Evolutionary conservation across 805 yeast genomes (phyloP).

Genomic region (Metschnikowia cerradonensis): DNA sequence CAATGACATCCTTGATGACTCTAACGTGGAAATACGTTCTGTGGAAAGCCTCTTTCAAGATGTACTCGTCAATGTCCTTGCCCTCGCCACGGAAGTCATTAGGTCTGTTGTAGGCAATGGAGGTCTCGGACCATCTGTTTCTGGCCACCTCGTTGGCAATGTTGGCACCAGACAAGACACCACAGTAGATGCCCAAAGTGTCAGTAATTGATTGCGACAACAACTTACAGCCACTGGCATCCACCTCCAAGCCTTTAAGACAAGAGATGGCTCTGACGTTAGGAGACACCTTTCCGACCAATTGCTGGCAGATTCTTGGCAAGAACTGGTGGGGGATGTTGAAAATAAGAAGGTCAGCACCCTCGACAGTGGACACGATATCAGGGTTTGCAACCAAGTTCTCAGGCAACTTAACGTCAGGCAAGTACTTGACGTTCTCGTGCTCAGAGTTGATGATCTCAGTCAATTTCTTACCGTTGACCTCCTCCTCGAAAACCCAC

Average conservation of each 20-base stretch:
- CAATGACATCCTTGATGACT: conserved; percentile 43
- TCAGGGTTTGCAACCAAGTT: conserved; percentile 41
- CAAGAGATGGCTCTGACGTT: conserved; percentile 42
- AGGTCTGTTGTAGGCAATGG: conserved; percentile 41
- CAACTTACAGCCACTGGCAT: conserved; percentile 41
- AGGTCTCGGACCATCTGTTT: conserved; percentile 46
- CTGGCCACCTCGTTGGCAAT: conserved; percentile 45
- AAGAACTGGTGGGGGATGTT: conserved; percentile 46
- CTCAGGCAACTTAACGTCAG: conserved; percentile 38
- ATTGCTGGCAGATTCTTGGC: conserved; percentile 34
- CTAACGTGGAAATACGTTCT: conserved; percentile 45
- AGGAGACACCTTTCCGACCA: conserved; percentile 38
- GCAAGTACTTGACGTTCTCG: conserved; percentile 43
- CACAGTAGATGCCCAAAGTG: conserved; percentile 41
- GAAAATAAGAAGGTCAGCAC: conserved; percentile 42
- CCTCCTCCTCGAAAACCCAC: conserved; percentile 45
- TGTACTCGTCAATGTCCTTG: conserved; percentile 35
- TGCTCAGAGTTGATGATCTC: conserved; percentile 41
- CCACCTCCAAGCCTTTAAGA: conserved; percentile 44
- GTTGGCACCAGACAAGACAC: conserved; percentile 47
- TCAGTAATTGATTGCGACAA: conserved; percentile 43
- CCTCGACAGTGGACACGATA: conserved; percentile 34
- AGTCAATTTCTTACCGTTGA: conserved; percentile 40
- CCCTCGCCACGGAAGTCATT: conserved; percentile 39
- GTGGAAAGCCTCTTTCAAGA: conserved; percentile 43